phyloP scores from a whole-genome alignment of 23 red algal genomes.

The Chondrus crispus region DNA sequence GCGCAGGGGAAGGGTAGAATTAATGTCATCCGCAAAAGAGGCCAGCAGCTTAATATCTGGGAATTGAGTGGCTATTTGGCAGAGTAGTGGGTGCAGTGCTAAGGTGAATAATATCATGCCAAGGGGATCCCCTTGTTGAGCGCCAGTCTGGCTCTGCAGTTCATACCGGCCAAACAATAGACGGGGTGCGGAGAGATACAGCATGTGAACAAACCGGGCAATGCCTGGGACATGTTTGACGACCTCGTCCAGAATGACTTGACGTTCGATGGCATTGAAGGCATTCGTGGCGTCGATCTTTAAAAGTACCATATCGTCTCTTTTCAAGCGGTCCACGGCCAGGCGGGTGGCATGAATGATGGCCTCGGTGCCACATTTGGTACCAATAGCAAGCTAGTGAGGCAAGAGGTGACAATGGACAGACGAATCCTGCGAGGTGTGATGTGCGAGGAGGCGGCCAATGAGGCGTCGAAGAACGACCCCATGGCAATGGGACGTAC shows the following conservation, averaged over 20 bases:
- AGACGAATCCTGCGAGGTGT: neutral
- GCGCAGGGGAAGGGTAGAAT: neutral
- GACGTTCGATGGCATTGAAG: neutral
- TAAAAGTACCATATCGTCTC: neutral
- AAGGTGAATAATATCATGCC: neutral
- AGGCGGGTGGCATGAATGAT: neutral
- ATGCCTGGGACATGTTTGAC: neutral
- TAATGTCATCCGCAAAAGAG: neutral
- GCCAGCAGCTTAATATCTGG: neutral
- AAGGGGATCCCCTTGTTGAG: conserved; percentile 8
- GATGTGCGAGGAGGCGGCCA: neutral
- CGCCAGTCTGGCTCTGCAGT: neutral
- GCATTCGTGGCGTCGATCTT: neutral
- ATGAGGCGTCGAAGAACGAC: neutral
- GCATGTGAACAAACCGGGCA: neutral
- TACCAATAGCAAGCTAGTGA: neutral
- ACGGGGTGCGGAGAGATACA: neutral
- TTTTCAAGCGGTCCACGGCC: neutral
- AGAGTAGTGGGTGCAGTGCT: neutral
- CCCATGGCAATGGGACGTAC: neutral
- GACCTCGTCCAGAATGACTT: neutral
- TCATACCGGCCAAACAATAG: neutral
- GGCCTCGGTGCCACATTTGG: neutral
- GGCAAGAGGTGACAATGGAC: neutral
- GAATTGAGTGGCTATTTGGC: neutral